Conservation (phyloP, 1,139 yeast species). For the Candida sojae region DNA sequence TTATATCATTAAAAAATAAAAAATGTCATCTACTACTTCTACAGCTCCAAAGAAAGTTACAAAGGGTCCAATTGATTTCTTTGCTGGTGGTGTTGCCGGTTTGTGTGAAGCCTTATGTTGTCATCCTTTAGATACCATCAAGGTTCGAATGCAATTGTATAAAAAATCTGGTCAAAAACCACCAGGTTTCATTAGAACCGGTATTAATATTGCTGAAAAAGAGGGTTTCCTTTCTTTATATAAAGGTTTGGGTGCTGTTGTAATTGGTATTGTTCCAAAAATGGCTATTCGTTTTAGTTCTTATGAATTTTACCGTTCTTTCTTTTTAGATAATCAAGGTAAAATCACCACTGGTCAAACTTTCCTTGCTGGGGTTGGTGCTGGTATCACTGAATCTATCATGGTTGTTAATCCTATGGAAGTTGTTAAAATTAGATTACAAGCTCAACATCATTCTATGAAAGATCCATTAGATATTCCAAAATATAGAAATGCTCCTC, state of each 20-base stretch:
- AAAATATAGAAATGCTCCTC: conserved; percentile 91
- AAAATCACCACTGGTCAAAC: conserved; percentile 70
- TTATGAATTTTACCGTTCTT: conserved; percentile 81
- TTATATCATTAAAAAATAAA: background rate
- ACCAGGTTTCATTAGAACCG: conserved; percentile 86
- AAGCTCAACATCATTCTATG: conserved; percentile 92
- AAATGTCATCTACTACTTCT: conserved; percentile 17
- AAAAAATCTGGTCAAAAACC: conserved; percentile 64
- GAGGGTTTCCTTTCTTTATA: conserved; percentile 87
- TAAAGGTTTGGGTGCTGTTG: conserved; percentile 96
- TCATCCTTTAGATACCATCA: conserved; percentile 93
- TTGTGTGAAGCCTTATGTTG: conserved; percentile 94
- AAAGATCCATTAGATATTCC: conserved; percentile 80
- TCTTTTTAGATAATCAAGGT: conserved; percentile 68
- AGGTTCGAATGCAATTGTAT: conserved; percentile 94
- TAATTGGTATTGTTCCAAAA: conserved; percentile 95
- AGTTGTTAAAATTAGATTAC: conserved; percentile 93
- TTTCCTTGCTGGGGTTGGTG: conserved; percentile 93
- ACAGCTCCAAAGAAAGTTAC: conserved; percentile 23
- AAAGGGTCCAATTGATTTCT: conserved; percentile 66
- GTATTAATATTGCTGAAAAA: conserved; percentile 70
- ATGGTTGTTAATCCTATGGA: conserved; percentile 96
- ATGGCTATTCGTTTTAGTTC: conserved; percentile 97
- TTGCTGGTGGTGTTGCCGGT: conserved; percentile 98
- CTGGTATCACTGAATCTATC: conserved; percentile 96